Evolutionary conservation across 176 grass and related monocot species (phyloP).

Genomic region (Carex myosuroides): DNA sequence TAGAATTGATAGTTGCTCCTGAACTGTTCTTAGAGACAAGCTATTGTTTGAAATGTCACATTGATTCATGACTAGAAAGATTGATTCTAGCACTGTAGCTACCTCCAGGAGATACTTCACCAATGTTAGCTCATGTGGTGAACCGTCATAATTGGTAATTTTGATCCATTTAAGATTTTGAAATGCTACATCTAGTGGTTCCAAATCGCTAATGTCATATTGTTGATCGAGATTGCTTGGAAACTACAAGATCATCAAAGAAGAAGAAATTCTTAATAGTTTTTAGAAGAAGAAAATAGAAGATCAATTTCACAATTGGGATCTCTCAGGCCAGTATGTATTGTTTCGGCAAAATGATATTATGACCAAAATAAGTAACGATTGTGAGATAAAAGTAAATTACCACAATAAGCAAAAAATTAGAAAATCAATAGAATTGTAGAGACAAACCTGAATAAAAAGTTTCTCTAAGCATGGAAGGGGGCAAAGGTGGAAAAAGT

Average conservation of each 20-base stretch:
- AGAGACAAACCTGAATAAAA: constrained; percentile 31
- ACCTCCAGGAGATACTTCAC: constrained; percentile 32
- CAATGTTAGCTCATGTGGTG: constrained; percentile 26
- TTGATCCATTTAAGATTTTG: constrained; percentile 38
- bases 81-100: constrained; percentile 28
- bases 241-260: constrained; percentile 26
- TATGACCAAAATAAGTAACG: not conserved
- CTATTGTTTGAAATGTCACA: not conserved
- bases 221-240: not conserved
- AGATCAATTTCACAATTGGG: not conserved
- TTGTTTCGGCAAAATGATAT: not conserved
- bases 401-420: not conserved
- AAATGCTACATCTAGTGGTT: constrained; percentile 15
- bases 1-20: constrained; percentile 10
- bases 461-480: constrained; percentile 37
- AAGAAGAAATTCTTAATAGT: too few species aligned
- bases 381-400: not conserved
- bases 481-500: constrained; percentile 10
- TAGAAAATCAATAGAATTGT: not conserved
- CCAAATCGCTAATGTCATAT: not conserved
- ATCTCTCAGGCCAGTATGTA: not conserved
- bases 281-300: too few species aligned
- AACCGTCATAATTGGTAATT: constrained; percentile 36
- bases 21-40: constrained; percentile 24
- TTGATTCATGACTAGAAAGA: constrained; percentile 32